Evolutionary conservation across 495 filamentous ascomycete species (phyloP).

Genomic region (Hypoxylon rickii): DNA sequence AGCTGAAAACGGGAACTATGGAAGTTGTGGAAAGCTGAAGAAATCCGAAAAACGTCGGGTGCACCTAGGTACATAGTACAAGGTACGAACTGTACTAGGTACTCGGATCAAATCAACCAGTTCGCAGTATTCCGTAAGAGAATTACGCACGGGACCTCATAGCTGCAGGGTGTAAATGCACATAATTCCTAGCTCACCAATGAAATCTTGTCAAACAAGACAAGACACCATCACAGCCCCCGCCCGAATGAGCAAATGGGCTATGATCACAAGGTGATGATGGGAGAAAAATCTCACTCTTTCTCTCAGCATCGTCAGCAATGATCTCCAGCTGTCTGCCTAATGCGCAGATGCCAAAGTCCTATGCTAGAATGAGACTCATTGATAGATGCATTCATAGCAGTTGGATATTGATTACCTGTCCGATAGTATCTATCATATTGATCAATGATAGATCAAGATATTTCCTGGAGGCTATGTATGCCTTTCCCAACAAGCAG

Average conservation of each 20-base stretch:
- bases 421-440: too few species aligned
- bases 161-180: constrained; percentile 24
- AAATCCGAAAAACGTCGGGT: too few species aligned
- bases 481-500: too few species aligned
- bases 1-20: too few species aligned
- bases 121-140: background rate
- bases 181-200: constrained; percentile 21
- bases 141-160: constrained; percentile 24
- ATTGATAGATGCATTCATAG: background rate
- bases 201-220: constrained; percentile 17
- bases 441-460: too few species aligned
- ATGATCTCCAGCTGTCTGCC: constrained; percentile 25
- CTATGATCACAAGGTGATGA: constrained; percentile 30
- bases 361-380: background rate
- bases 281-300: constrained; percentile 27
- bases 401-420: too few species aligned
- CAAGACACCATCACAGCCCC: constrained; percentile 30
- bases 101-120: background rate
- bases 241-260: background rate
- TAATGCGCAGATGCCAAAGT: background rate
- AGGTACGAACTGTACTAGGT: background rate
- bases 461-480: too few species aligned
- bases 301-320: constrained; percentile 21
- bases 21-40: too few species aligned
- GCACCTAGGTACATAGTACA: background rate